phyloP scores from a whole-genome alignment of 352 stramenopile genomes.

The Phytophthora sojae region DNA sequence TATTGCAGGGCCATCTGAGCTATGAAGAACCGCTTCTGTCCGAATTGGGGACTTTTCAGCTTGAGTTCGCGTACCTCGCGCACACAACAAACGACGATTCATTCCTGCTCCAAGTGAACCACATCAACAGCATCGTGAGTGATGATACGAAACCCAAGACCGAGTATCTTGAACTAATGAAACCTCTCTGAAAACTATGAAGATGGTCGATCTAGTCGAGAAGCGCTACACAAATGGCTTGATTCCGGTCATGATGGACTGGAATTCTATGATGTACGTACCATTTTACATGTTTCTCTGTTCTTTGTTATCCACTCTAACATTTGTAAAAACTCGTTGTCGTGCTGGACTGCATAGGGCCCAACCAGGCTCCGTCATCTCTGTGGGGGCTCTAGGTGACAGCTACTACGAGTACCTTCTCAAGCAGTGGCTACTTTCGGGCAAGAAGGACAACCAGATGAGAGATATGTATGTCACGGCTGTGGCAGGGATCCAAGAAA shows the following conservation, averaged over 20 bases:
- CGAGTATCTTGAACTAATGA: background rate
- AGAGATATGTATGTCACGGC: slow-evolving; percentile 62
- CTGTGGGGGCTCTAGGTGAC: slow-evolving; percentile 67
- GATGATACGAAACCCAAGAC: background rate
- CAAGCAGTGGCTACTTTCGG: slow-evolving; percentile 74
- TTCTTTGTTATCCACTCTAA: background rate
- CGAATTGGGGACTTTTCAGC: slow-evolving; percentile 63
- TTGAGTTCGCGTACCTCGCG: slow-evolving; percentile 71
- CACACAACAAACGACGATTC: slow-evolving; percentile 41
- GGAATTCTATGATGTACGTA: slow-evolving; percentile 32
- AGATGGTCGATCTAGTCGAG: slow-evolving; percentile 44
- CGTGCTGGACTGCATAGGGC: background rate
- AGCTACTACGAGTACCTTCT: slow-evolving; percentile 85
- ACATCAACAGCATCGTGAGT: slow-evolving; percentile 55
- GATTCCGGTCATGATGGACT: slow-evolving; percentile 54
- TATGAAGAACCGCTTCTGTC: slow-evolving; percentile 44
- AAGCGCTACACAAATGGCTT: slow-evolving; percentile 48
- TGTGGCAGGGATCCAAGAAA: slow-evolving; percentile 53
- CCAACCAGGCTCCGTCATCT: slow-evolving; percentile 34
- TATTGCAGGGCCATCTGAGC: slow-evolving; percentile 21
- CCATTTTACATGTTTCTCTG: background rate
- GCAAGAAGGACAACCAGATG: slow-evolving; percentile 56
- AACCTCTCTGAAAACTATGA: background rate
- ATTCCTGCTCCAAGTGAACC: slow-evolving; percentile 47
- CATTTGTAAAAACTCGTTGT: background rate